phyloP scores from a whole-genome alignment of 140 eudicot species.

The Cichorium intybus region DNA sequence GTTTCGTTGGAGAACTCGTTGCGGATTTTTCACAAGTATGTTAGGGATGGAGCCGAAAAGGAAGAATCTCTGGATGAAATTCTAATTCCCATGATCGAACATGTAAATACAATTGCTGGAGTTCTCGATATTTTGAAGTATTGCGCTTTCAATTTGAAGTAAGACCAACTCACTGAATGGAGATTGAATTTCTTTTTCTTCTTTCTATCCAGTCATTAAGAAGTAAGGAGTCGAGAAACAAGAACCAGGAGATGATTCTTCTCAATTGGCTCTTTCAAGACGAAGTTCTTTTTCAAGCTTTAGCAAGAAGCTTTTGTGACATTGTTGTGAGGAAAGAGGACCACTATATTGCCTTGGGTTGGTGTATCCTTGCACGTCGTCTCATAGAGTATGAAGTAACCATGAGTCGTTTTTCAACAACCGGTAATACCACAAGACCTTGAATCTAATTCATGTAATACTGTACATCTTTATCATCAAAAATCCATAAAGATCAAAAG shows the following conservation, averaged over 20 bases:
- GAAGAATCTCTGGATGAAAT: conserved; percentile 61
- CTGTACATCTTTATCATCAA: not conserved
- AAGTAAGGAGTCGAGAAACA: conserved; percentile 47
- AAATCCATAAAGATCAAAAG: not conserved
- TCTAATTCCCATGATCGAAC: conserved; percentile 73
- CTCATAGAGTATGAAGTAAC: conserved; percentile 63
- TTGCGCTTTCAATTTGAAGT: not conserved
- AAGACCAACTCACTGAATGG: conserved; percentile 7
- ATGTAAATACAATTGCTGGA: conserved; percentile 39
- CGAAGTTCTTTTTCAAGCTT: conserved; percentile 52
- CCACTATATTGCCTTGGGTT: conserved; percentile 70
- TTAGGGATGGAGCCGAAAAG: conserved; percentile 61
- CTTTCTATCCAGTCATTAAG: conserved; percentile 49
- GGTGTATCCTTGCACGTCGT: conserved; percentile 82
- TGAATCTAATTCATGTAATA: not conserved
- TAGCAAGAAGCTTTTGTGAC: conserved; percentile 43
- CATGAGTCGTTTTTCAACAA: conserved; percentile 34
- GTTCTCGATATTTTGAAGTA: not conserved
- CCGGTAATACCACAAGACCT: conserved; percentile 45
- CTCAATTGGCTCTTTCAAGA: conserved; percentile 90
- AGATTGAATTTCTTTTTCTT: too few relatives aligned
- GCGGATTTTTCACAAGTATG: conserved; percentile 68
- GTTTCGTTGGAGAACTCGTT: conserved; percentile 77
- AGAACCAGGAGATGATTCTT: conserved; percentile 67
- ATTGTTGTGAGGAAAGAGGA: conserved; percentile 69